Evolutionary conservation across 1,139 yeast species (phyloP).

Genomic region (Zhuliangozyma parablackwelliae): DNA sequence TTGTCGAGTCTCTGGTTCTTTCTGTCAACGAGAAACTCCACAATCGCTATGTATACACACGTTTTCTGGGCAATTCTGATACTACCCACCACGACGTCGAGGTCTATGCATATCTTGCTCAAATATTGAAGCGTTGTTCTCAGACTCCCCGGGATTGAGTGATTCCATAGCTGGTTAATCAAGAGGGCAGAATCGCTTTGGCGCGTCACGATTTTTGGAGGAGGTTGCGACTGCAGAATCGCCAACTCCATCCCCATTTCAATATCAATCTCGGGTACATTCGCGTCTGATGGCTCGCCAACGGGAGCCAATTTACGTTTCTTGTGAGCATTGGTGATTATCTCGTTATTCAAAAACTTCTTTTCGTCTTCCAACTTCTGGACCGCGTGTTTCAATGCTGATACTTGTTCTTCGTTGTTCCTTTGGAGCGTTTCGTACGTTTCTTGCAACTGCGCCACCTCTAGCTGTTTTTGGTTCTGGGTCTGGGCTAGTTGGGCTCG

Average conservation of each 20-base stretch:
- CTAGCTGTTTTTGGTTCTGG: conserved; percentile 41
- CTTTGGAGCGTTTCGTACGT: conserved; percentile 25
- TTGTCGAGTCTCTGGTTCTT: conserved; percentile 43
- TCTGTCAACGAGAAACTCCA: conserved; percentile 36
- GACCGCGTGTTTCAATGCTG: conserved; percentile 39
- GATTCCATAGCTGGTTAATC: conserved; percentile 34
- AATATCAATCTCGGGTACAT: neutral
- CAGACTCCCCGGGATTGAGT: conserved; percentile 46
- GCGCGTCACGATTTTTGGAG: conserved; percentile 19
- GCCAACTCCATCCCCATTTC: neutral
- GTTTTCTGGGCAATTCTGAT: conserved; percentile 26
- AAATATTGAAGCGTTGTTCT: conserved; percentile 48
- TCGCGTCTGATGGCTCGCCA: neutral
- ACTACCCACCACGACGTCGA: conserved; percentile 23
- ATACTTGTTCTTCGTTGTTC: conserved; percentile 39
- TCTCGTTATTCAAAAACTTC: conserved; percentile 52
- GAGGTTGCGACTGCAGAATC: neutral
- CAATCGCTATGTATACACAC: conserved; percentile 29
- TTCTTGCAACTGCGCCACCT: conserved; percentile 37
- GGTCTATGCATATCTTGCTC: conserved; percentile 40
- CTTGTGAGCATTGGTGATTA: conserved; percentile 18
- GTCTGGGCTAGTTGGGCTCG: conserved; percentile 56
- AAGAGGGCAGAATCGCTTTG: conserved; percentile 34
- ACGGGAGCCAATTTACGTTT: conserved; percentile 3
- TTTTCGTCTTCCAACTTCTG: conserved; percentile 66